A percentile compares a stretch with the other conserved stretches of the same genome.
Evolutionary conservation across 1,139 yeast species (phyloP).

Genomic region (Eremothecium gossypii): DNA sequence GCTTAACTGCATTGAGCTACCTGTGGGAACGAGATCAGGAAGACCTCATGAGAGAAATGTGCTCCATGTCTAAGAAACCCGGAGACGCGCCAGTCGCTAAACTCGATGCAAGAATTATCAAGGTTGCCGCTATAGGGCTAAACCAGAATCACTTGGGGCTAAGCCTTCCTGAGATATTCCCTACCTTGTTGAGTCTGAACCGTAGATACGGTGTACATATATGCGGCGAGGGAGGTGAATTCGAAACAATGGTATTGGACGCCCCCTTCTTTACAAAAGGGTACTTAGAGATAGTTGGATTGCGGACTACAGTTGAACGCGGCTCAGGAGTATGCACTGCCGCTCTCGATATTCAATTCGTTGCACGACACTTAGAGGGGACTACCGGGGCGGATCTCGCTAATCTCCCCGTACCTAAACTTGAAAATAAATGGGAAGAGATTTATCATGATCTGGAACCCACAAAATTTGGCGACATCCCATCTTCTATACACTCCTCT

Average conservation of each 20-base stretch:
- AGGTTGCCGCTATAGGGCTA: constrained; percentile 90
- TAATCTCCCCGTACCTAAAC: constrained; percentile 35
- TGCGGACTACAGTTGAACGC: constrained; percentile 39
- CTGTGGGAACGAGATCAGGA: constrained; percentile 85
- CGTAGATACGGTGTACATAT: constrained; percentile 70
- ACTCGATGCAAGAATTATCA: constrained; percentile 77
- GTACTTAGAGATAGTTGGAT: constrained; percentile 38
- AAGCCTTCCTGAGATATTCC: constrained; percentile 51
- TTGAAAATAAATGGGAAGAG: constrained; percentile 42
- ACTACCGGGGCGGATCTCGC: constrained; percentile 27
- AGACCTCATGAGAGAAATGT: constrained; percentile 77
- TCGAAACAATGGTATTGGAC: constrained; percentile 84
- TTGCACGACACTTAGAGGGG: constrained; percentile 29
- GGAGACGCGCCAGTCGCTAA: constrained; percentile 22
- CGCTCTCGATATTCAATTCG: constrained; percentile 33
- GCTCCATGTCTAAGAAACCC: constrained; percentile 29
- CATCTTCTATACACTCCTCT: too few relatives aligned
- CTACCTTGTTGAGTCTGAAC: constrained; percentile 51
- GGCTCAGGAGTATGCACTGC: constrained; percentile 62
- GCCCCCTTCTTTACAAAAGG: constrained; percentile 67
- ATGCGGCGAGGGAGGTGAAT: constrained; percentile 98
- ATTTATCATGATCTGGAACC: constrained; percentile 14
- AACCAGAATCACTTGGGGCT: constrained; percentile 57
- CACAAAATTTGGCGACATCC: neutral
- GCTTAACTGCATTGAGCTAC: constrained; percentile 60